Evolutionary conservation across 2,329 filamentous ascomycete genomes (phyloP).

Genomic region (Domatiomyces globalis): DNA sequence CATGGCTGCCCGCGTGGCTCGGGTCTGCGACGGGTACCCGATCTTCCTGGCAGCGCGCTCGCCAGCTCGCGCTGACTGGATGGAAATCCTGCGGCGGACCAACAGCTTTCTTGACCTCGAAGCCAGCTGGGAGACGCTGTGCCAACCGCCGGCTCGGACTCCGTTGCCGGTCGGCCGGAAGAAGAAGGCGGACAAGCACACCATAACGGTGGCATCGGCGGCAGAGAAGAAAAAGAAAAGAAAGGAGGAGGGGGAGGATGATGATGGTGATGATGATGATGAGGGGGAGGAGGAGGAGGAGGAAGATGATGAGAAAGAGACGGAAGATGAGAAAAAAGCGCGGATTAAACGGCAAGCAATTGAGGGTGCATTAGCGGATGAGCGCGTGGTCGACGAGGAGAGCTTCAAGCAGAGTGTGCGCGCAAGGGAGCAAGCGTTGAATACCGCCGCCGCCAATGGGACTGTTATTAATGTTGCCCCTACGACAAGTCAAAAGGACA

Average conservation of each 20-base stretch:
- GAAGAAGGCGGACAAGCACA: constrained; percentile 8
- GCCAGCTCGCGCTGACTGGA: constrained; percentile 65
- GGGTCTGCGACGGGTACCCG: constrained; percentile 65
- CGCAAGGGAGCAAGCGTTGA: constrained; percentile 36
- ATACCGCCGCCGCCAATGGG: constrained; percentile 2
- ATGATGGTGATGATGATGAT: too few relatives aligned
- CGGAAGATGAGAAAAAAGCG: constrained; percentile 42
- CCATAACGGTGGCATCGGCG: constrained; percentile 9
- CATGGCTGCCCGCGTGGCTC: constrained; percentile 62
- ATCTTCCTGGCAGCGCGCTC: constrained; percentile 61
- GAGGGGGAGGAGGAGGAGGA: too few relatives aligned
- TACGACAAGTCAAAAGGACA: neutral
- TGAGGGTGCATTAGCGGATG: constrained; percentile 52
- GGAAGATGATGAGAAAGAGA: constrained; percentile 24
- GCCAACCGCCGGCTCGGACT: constrained; percentile 35
- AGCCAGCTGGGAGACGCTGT: constrained; percentile 57
- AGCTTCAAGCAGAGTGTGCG: constrained; percentile 50
- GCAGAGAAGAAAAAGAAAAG: neutral
- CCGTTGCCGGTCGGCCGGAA: constrained; percentile 31
- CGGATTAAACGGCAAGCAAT: constrained; percentile 51
- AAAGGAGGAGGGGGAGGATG: neutral
- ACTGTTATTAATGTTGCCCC: neutral
- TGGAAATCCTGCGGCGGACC: constrained; percentile 54
- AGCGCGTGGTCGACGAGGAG: constrained; percentile 52
- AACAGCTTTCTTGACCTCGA: constrained; percentile 56